phyloP scores from a whole-genome alignment of 2,329 filamentous ascomycete species.

The Drechslera avenae region DNA sequence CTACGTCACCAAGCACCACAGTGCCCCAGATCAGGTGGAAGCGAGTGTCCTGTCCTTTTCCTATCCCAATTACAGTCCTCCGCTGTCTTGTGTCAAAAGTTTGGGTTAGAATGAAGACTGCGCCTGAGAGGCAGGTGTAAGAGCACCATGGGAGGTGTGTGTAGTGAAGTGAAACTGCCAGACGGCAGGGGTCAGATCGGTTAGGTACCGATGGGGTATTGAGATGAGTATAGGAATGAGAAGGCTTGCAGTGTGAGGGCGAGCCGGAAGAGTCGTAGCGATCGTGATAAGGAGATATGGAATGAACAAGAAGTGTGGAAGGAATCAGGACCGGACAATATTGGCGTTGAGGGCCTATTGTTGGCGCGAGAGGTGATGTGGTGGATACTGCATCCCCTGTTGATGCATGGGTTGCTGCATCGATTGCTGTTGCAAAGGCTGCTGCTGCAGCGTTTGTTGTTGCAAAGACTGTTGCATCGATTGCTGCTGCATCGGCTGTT shows the following conservation, averaged over 20 bases:
- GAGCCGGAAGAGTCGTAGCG: conserved; percentile 16
- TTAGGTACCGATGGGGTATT: conserved; percentile 1
- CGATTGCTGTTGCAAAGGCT: conserved; percentile 10
- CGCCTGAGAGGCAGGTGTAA: conserved; percentile 1
- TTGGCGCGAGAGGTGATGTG: conserved; percentile 23
- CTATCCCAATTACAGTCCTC: conserved; percentile 25
- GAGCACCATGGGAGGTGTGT: not conserved
- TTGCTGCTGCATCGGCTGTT: conserved; percentile 1
- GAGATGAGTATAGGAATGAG: conserved; percentile 14
- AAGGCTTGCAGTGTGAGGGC: conserved; percentile 2
- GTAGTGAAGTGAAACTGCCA: conserved; percentile 6
- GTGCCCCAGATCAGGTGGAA: conserved; percentile 5
- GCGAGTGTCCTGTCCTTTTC: conserved; percentile 22
- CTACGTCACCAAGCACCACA: not conserved
- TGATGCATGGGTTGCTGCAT: conserved; percentile 9
- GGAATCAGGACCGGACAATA: conserved; percentile 17
- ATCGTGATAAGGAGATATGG: conserved; percentile 23
- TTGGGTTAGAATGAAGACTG: conserved; percentile 10
- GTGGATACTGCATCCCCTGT: conserved; percentile 20
- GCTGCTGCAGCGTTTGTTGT: conserved; percentile 5
- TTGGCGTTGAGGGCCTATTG: conserved; percentile 15
- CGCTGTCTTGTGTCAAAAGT: conserved; percentile 12
- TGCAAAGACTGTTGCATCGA: conserved; percentile 2
- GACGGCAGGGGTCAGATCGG: not conserved
- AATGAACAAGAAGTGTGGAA: conserved; percentile 18